Evolutionary conservation across 768 basidiomycete species (phyloP), one percentile per base, ranked within the genome.

Genomic region (Phylloporus sp.): DNA sequence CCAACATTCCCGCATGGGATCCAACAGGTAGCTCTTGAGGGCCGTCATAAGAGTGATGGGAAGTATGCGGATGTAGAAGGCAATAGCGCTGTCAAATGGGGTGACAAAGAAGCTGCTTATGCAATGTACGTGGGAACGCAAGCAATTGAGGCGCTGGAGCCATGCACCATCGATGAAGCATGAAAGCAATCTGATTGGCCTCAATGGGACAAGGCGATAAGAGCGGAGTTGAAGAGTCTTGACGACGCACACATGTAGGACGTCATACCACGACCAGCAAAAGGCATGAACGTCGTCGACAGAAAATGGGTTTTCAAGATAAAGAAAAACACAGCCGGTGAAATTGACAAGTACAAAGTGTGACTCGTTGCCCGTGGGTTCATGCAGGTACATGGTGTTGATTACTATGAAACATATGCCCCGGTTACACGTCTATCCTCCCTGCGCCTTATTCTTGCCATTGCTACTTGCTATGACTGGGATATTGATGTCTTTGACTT

Each of bases 391-490:
- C 40, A 41, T 0, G 40, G 32, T 3, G 40, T 52, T 9, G 46
- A 53, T 11, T 53, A 53, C 22, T 38, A 47, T 10, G 34, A 53
- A 15, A 53, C 22, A 0, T 53, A 43, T 2, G 27, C 46, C 26
- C 46, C 12, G 11, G 35, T 47, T 5, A 26, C 46, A 2, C n/a
- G 35, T 2, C 46, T 47, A 7, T n/a, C 46, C 0, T 38, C n/a
- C 0, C 51, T 70, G 6, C 54, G 62, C 3, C 35, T 58, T 2
- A 54, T 64, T 12, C 50, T 59, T 1, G 39, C 56, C 4, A 44
- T 59, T 2, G 22, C 56, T 1, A 50, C 50, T 1, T 3, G 13
- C 5, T 12, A 47, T 0, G 24, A 56, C 31, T 59, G 54, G 57
- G 49, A 59, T 3, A 43, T 58, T 2, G 29, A 60, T 6, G 28